A percentile compares a stretch with the other conserved stretches of the same genome.
Conservation (phyloP, 225 moss, liverwort and hornwort species). For the Straminergon stramineum region DNA sequence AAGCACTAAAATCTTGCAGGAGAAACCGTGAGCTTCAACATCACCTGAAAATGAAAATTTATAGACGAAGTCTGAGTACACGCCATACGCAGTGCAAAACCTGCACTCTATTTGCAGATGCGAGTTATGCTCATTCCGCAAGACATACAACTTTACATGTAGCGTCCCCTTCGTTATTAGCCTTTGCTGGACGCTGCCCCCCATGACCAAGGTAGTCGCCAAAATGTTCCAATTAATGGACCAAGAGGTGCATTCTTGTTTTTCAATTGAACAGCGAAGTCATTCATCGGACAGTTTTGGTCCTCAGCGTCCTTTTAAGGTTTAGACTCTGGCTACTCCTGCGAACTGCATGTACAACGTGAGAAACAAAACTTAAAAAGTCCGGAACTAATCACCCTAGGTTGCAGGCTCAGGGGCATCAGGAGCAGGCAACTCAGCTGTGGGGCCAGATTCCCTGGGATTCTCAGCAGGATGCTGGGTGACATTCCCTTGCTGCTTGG, state of each 20-base stretch:
- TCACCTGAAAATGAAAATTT: background rate
- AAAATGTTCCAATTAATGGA: no score
- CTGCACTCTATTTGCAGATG: background rate
- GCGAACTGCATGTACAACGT: background rate
- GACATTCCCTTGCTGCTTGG: slow-evolving; percentile 31
- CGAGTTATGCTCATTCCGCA: background rate
- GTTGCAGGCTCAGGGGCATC: background rate
- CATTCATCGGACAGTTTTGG: no score
- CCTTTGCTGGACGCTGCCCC: no score
- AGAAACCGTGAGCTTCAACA: background rate
- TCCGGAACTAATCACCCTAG: background rate
- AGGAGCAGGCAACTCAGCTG: slow-evolving; percentile 4
- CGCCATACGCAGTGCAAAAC: background rate
- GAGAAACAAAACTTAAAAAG: background rate
- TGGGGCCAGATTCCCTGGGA: slow-evolving; percentile 1
- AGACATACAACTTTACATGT: background rate
- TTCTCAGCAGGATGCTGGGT: slow-evolving; percentile 32
- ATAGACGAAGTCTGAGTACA: background rate
- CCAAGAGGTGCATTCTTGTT: no score
- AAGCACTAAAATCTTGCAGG: background rate
- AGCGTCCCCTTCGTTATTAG: background rate
- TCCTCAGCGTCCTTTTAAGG: no score
- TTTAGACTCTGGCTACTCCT: background rate
- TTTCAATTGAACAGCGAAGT: no score
- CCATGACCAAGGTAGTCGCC: no score